Percentiles rank a stretch among this genome's conserved stretches.
Evolutionary conservation across 441 rosid species (phyloP).

Genomic region (Capsella rubella): DNA sequence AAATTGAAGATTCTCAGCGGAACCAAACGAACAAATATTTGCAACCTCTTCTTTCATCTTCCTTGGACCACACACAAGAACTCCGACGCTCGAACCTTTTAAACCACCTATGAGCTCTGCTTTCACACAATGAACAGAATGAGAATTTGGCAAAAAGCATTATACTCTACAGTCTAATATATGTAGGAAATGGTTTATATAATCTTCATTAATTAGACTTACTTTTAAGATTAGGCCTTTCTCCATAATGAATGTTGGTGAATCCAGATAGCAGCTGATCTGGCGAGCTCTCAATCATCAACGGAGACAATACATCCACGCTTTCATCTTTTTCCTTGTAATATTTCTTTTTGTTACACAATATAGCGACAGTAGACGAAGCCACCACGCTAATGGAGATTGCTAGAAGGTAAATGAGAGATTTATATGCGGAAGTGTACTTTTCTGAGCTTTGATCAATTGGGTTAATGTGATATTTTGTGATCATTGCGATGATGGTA

Average conservation of each 20-base stretch:
- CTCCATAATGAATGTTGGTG: conserved; percentile 11
- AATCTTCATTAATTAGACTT: not conserved
- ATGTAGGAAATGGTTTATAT: not conserved
- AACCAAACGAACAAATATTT: conserved; percentile 12
- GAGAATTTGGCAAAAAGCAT: not conserved
- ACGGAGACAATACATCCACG: not conserved
- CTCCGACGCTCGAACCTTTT: conserved; percentile 15
- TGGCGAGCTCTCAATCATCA: not conserved
- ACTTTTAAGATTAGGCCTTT: conserved; percentile 15
- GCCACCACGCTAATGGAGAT: conserved; percentile 10
- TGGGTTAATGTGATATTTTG: conserved; percentile 7
- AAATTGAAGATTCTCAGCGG: conserved; percentile 13
- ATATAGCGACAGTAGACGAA: conserved; percentile 16
- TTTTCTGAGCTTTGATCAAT: not conserved
- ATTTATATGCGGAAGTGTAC: conserved; percentile 1
- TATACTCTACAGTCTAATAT: not conserved
- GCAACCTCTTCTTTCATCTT: conserved; percentile 24
- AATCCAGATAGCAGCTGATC: not conserved
- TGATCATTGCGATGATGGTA: conserved; percentile 9
- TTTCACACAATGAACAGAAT: conserved; percentile 11
- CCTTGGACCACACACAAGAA: conserved; percentile 21
- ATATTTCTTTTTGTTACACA: conserved; percentile 2
- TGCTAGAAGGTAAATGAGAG: conserved; percentile 14
- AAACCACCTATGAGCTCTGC: conserved; percentile 16
- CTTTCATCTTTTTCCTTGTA: not conserved